A percentile compares a stretch with the other conserved stretches of the same genome.
phyloP scores from a whole-genome alignment of 352 stramenopile species.

The Phytophthora syringae region DNA sequence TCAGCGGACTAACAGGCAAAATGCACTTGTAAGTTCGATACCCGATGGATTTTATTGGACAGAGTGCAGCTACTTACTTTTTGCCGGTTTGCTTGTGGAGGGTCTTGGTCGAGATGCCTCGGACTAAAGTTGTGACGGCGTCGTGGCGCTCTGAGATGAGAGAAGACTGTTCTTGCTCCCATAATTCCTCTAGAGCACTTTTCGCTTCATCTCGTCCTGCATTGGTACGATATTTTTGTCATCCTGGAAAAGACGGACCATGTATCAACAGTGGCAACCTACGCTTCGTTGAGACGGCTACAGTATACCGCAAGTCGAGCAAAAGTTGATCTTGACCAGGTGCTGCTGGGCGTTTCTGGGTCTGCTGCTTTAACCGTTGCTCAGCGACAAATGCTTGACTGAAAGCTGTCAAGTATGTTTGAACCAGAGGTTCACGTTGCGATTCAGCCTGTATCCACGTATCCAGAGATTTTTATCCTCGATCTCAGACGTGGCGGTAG shows the following conservation, averaged over 20 bases:
- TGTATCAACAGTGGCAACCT: neutral
- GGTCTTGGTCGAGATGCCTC: conserved; percentile 42
- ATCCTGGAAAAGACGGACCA: neutral
- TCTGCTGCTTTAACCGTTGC: conserved; percentile 10
- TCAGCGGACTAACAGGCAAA: conserved; percentile 11
- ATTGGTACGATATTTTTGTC: neutral
- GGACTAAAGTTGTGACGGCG: conserved; percentile 38
- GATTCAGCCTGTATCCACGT: conserved; percentile 14
- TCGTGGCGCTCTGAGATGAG: conserved; percentile 37
- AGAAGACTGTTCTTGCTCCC: conserved; percentile 37
- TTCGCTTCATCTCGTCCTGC: conserved; percentile 47
- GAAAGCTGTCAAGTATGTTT: conserved; percentile 21
- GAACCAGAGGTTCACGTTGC: conserved; percentile 15
- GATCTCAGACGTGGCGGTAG: neutral
- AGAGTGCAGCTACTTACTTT: conserved; percentile 26
- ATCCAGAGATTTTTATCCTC: conserved; percentile 13
- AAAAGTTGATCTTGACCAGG: conserved; percentile 33
- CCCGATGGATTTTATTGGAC: neutral
- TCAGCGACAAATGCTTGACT: conserved; percentile 17
- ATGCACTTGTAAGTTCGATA: neutral
- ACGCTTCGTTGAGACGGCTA: conserved; percentile 51
- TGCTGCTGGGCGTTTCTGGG: conserved; percentile 1
- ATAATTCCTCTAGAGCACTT: conserved; percentile 34
- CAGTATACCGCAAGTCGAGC: conserved; percentile 41
- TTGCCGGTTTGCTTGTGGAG: conserved; percentile 49